Conservation (phyloP, 495 filamentous ascomycete species). For the Penicillium canariense region DNA sequence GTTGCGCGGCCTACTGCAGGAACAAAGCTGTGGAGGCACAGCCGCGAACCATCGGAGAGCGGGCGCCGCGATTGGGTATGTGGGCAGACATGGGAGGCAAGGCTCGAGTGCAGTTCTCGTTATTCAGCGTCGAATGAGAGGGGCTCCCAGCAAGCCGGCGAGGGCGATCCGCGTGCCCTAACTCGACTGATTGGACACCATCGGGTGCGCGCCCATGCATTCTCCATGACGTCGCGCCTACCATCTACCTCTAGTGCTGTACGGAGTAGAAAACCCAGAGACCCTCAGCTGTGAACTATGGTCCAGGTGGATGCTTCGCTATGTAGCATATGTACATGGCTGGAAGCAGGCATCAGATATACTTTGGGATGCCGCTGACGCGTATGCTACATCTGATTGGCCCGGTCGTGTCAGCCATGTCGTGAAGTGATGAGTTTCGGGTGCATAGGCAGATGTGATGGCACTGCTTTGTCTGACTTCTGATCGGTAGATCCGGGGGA, state of each 20-base stretch:
- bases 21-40: slow-evolving; percentile 35
- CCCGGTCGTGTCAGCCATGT: slow-evolving; percentile 16
- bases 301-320: no score
- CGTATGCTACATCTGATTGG: slow-evolving; percentile 27
- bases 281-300: background rate
- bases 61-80: slow-evolving; percentile 14
- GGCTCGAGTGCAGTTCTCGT: slow-evolving; percentile 5
- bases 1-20: slow-evolving; percentile 45
- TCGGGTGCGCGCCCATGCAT: background rate
- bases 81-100: slow-evolving; percentile 4
- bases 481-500: slow-evolving; percentile 30
- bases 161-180: slow-evolving; percentile 8
- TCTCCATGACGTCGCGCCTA: slow-evolving; percentile 1
- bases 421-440: slow-evolving; percentile 29
- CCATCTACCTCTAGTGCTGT: no score
- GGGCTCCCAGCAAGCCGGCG: slow-evolving; percentile 1
- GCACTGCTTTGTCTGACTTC: slow-evolving; percentile 15
- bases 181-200: slow-evolving; percentile 2
- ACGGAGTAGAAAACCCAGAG: no score
- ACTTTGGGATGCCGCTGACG: background rate
- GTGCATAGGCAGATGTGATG: slow-evolving; percentile 28
- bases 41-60: slow-evolving; percentile 13
- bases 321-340: background rate
- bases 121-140: slow-evolving; percentile 1
- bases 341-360: background rate